A percentile compares a stretch with the other conserved stretches of the same genome.
Conservation (phyloP, 257 asterid genomes). For the Fraxinus pennsylvanica region DNA sequence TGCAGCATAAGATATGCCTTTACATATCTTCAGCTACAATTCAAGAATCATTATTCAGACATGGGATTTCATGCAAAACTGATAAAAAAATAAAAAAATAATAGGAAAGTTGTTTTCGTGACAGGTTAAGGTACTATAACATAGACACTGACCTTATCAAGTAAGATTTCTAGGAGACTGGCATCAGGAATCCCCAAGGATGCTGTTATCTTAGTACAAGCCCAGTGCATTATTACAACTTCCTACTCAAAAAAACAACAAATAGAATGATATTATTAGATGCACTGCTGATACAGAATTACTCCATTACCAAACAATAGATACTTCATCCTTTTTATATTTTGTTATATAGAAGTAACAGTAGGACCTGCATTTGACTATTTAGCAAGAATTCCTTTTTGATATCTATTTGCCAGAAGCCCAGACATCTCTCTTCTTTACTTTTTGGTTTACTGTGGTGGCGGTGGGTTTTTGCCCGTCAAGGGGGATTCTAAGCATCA, state of each 20-base stretch:
- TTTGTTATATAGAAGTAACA: conserved; percentile 15
- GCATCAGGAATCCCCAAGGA: conserved; percentile 76
- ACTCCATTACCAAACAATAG: conserved; percentile 17
- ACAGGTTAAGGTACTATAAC: neutral
- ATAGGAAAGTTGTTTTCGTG: conserved; percentile 2
- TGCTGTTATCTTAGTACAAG: conserved; percentile 77
- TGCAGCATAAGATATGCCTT: conserved; percentile 98
- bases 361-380: conserved; percentile 7
- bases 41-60: conserved; percentile 33
- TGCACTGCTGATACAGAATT: conserved; percentile 8
- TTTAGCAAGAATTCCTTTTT: neutral
- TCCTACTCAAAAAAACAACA: conserved; percentile 56
- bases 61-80: conserved; percentile 10
- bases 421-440: neutral
- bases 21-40: conserved; percentile 88
- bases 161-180: conserved; percentile 71
- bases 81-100: neutral
- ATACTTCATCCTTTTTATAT: conserved; percentile 7
- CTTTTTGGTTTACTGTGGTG: neutral
- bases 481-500: neutral
- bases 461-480: neutral
- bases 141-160: conserved; percentile 65
- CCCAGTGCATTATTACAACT: conserved; percentile 95
- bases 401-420: neutral
- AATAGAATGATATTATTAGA: conserved; percentile 20